Evolutionary conservation across 805 yeast species (phyloP).

Genomic region (Priceomyces carsonii): DNA sequence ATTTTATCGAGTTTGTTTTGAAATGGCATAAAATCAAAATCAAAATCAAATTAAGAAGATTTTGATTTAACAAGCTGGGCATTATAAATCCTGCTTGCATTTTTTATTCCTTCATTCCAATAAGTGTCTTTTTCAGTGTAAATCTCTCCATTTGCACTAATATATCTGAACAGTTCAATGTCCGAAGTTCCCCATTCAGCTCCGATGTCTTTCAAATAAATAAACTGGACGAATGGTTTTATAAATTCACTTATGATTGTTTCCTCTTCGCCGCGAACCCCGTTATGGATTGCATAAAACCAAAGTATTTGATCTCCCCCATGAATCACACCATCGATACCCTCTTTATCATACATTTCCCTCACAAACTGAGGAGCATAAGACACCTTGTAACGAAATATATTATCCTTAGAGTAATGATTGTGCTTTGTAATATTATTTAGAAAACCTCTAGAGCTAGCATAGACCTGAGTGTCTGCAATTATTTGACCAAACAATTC

Average conservation of each 20-base stretch:
- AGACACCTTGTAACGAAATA: constrained; percentile 30
- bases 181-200: constrained; percentile 28
- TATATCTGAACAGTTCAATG: constrained; percentile 21
- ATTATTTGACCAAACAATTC: constrained; percentile 32
- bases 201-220: constrained; percentile 20
- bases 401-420: constrained; percentile 20
- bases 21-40: no score
- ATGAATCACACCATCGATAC: constrained; percentile 33
- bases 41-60: no score
- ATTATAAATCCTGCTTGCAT: constrained; percentile 16
- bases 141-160: constrained; percentile 28
- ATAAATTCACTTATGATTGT: constrained; percentile 20
- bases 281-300: constrained; percentile 27
- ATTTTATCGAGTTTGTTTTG: no score
- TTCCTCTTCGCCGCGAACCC: constrained; percentile 25
- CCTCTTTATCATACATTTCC: constrained; percentile 15
- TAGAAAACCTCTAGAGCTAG: constrained; percentile 37
- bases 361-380: constrained; percentile 26
- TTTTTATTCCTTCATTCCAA: constrained; percentile 40
- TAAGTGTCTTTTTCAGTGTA: constrained; percentile 25
- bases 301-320: constrained; percentile 35
- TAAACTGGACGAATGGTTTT: constrained; percentile 28
- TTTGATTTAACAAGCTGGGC: no score
- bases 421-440: constrained; percentile 24
- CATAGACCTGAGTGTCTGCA: constrained; percentile 41